Base-by-base conservation (phyloP, 2,329 filamentous ascomycete species). In the Kalaharituber pfeilii region DNA sequence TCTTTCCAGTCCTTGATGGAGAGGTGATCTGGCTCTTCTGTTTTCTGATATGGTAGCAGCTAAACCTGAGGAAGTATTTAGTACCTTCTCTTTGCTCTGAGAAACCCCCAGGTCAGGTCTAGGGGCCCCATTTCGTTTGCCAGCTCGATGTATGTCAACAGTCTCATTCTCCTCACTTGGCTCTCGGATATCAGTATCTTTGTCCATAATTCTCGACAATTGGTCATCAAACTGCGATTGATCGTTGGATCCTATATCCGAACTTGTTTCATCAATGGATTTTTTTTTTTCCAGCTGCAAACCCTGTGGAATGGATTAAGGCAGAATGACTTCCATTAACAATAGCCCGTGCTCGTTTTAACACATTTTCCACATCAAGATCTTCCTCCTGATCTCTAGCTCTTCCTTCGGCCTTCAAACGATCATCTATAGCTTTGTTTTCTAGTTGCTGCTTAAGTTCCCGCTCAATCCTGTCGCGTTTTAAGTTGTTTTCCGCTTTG, bases 391-490 rank as follows among this genome's bases (percentile, higher is more conserved):
- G 65, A 55, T 75, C 72, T 65, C 71, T 75, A 61, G 71, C 72
- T 57, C 72, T 73, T 24, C 67, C 63, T 29, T 70, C 68, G 49
- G 67, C 18, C 6, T 25, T 27, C n/a, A 53, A 8, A n/a, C 42
- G 27, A 20, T 29, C 25, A 9, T 53, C 36, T 29, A 49, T 64
- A 62, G 72, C 73, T 66, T 71, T 77, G 59, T 84, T 77, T 56
- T 89, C 84, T 62, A 84, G 70, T 67, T 94, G 83, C 52, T 93
- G 83, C 67, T 78, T 81, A 62, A 96, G 69, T 30, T 74, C 71
- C 60, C 81, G 79, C 69, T 96, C 91, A 64, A 95, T 72, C 59
- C 83, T 79, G 68, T 88, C 80, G 59, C 89, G 80, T 69, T 86
- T 85, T 59, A 89, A 69, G 66, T 83, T 79, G 57, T 86, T 72